Base-by-base conservation (phyloP, 495 filamentous ascomycete species). In the Aspergillus baeticus region DNA sequence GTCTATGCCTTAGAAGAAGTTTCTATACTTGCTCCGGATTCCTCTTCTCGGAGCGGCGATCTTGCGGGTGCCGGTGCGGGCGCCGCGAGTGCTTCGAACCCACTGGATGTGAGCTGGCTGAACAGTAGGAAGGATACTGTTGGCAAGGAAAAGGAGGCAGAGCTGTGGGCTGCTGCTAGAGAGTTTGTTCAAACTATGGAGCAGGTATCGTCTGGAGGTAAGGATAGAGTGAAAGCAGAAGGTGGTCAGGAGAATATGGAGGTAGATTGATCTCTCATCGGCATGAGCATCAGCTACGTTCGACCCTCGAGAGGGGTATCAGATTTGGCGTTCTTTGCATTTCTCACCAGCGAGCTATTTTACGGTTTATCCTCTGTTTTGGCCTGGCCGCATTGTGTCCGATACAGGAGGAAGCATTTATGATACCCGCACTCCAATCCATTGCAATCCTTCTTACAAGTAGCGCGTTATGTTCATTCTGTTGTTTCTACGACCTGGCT, bases 101-200 rank as follows among this genome's bases (percentile, higher is more conserved):
- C 71, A 15, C 71, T 93, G 42, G 91, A 96, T 69, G 83, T 94
- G 13, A 90, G 91, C 47, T 87, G 85, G 83, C 72, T 96, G 63
- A 96, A 96, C 63, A 88, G 87, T 69, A 81, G 89, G 55, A 87
- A 86, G 55, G 85, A 87, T 59, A 85, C 84, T 29, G 85, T 92
- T 14, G 88, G 85, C 38, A 85, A 82, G 63, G 85, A 88, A 55
- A 90, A 88, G 78, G 89, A 94, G 66, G 80, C 80, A 11, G 90
- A 94, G 72, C 64, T 94, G 48, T 89, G 90, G 88, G 74, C 75
- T 51, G 80, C 83, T 54, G 84, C 86, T 31, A 70, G 73, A 34
- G 63, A 60, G 23, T 71, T 85, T 60, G 60, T 84, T 18, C 74
- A 83, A 60, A 65, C 63, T 39, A 53, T 72, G 39, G 53, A 65